phyloP scores from a whole-genome alignment of 2,329 filamentous ascomycete genomes.

The Colletotrichum sublineola region DNA sequence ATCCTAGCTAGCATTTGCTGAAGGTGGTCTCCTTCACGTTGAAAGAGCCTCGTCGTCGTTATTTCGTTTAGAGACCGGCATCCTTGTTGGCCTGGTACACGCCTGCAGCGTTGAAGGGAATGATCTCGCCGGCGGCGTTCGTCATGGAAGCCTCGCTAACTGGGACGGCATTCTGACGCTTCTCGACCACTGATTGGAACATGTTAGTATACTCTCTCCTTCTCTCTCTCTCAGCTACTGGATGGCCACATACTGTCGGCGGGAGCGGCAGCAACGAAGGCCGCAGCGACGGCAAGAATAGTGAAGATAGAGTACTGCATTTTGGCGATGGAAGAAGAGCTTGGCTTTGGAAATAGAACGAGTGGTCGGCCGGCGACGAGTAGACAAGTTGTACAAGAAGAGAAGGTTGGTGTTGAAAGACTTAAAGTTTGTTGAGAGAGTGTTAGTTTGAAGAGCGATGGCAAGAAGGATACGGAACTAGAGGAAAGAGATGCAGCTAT shows the following conservation, averaged over 20 bases:
- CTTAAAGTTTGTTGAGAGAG: slow-evolving; percentile 31
- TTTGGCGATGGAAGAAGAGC: slow-evolving; percentile 52
- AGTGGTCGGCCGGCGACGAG: slow-evolving; percentile 67
- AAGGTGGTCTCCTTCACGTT: neutral
- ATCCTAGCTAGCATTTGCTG: neutral
- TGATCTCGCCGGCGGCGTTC: slow-evolving; percentile 58
- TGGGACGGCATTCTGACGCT: slow-evolving; percentile 50
- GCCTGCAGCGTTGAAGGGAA: slow-evolving; percentile 58
- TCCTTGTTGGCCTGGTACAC: slow-evolving; percentile 58
- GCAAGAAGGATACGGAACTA: slow-evolving; percentile 37
- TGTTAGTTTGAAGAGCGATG: slow-evolving; percentile 22
- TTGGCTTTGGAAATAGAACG: slow-evolving; percentile 47
- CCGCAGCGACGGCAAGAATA: slow-evolving; percentile 61
- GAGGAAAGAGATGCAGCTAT: slow-evolving; percentile 43
- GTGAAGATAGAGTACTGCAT: slow-evolving; percentile 67
- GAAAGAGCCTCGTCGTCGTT: neutral
- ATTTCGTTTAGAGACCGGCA: slow-evolving; percentile 51
- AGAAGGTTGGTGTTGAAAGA: slow-evolving; percentile 42
- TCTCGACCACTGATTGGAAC: slow-evolving; percentile 48
- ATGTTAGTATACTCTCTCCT: slow-evolving; percentile 29
- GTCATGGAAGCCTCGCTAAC: slow-evolving; percentile 62
- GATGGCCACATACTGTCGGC: slow-evolving; percentile 37
- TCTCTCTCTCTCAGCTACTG: neutral
- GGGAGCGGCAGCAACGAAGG: slow-evolving; percentile 57
- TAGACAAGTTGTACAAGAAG: slow-evolving; percentile 51